Percentiles rank a stretch among this genome's conserved stretches.
Evolutionary conservation across 805 yeast species (phyloP).

Genomic region (Saccharomycopsis javanensis): DNA sequence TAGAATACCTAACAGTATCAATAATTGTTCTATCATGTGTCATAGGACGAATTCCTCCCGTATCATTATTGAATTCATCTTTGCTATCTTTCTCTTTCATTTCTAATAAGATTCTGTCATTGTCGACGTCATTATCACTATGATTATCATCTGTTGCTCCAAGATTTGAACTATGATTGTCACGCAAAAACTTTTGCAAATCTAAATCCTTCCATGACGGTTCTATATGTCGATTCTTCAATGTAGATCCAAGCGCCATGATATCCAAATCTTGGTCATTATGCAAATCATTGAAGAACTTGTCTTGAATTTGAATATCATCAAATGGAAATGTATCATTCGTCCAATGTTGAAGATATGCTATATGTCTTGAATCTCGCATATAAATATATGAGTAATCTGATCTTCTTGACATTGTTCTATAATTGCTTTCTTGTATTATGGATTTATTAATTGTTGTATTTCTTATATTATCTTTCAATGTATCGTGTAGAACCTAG

Average conservation of each 20-base stretch:
- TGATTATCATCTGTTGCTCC: background rate
- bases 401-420: constrained; percentile 16
- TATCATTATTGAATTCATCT: constrained; percentile 5
- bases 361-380: constrained; percentile 25
- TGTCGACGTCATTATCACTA: background rate
- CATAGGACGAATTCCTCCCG: constrained; percentile 12
- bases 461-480: background rate
- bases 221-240: constrained; percentile 17
- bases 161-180: constrained; percentile 10
- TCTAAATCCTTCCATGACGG: constrained; percentile 25
- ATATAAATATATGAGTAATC: constrained; percentile 22
- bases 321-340: constrained; percentile 25
- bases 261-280: background rate
- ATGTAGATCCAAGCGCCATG: constrained; percentile 22
- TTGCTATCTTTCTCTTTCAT: background rate
- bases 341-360: constrained; percentile 27
- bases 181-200: constrained; percentile 21
- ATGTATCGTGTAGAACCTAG: background rate
- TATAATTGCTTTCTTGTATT: background rate
- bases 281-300: constrained; percentile 9
- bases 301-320: constrained; percentile 21
- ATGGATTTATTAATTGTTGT: background rate
- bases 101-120: background rate
- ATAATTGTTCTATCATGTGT: constrained; percentile 16
- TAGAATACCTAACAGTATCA: constrained; percentile 9